A percentile compares a stretch with the other conserved stretches of the same genome.
These are phyloP conservation scores for Ilex aquifolium DNA, from an alignment of 257 asterid species.

Conservation along the genomic window DNA sequence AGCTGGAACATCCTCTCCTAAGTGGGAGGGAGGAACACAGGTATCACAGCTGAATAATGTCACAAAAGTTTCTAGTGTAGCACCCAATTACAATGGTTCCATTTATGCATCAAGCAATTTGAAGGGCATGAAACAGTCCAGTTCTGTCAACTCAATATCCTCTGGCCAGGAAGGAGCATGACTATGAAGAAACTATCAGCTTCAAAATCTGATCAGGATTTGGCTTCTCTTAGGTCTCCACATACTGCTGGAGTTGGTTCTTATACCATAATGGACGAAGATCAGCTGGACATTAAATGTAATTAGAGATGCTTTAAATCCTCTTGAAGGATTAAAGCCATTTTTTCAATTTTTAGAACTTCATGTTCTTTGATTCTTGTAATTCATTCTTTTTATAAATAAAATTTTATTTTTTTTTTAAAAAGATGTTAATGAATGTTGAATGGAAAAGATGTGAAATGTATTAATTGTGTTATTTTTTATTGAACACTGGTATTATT, in stretches of 20 bases:
- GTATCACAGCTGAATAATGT: conserved; percentile 29
- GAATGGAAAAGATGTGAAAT: too few species aligned
- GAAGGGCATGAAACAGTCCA: conserved; percentile 54
- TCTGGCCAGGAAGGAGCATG: conserved; percentile 46
- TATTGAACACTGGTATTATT: too few species aligned
- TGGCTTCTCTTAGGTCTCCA: conserved; percentile 58
- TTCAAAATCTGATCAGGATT: conserved; percentile 91
- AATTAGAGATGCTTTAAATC: too few species aligned
- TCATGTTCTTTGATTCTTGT: too few species aligned
- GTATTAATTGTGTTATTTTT: too few species aligned
- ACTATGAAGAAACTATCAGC: conserved; percentile 44
- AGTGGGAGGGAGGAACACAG: conserved; percentile 58
- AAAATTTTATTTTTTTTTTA: too few species aligned
- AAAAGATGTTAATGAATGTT: too few species aligned
- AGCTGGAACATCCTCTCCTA: conserved; percentile 56
- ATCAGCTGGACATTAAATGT: conserved; percentile 50
- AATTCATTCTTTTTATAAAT: too few species aligned
- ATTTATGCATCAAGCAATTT: conserved; percentile 25
- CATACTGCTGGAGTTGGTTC: conserved; percentile 58
- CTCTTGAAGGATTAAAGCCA: too few species aligned
- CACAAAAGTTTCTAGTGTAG: conserved; percentile 11
- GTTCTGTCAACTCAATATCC: conserved; percentile 50
- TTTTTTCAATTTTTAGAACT: too few species aligned
- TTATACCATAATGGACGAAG: conserved; percentile 43
- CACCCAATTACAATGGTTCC: conserved; percentile 18